Percentiles rank a stretch among this genome's conserved stretches.
phyloP scores from a whole-genome alignment of 495 filamentous ascomycete genomes.

The Xylaria grammica region DNA sequence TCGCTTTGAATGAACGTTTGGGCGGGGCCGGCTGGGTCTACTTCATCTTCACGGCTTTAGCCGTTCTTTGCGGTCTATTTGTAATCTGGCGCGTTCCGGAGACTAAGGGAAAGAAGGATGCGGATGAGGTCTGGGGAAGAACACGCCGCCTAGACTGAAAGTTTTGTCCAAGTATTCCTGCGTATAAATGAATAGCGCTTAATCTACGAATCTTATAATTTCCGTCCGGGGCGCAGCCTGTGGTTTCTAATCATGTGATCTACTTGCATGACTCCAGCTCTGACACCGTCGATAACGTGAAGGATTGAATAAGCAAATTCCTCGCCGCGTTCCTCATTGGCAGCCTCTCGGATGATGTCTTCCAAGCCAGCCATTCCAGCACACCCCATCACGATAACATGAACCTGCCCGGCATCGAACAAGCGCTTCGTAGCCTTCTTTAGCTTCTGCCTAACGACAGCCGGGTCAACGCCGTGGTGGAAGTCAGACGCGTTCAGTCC shows the following conservation, averaged over 20 bases:
- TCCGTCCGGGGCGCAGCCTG: slow-evolving; percentile 36
- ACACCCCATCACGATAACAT: slow-evolving; percentile 77
- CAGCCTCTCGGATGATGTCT: slow-evolving; percentile 73
- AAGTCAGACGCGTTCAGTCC: slow-evolving; percentile 82
- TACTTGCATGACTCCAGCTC: slow-evolving; percentile 73
- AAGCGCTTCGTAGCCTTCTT: slow-evolving; percentile 70
- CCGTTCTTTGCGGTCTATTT: slow-evolving; percentile 67
- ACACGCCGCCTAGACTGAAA: slow-evolving; percentile 56
- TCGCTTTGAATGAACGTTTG: slow-evolving; percentile 59
- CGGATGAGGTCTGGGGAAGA: slow-evolving; percentile 89
- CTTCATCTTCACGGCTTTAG: slow-evolving; percentile 82
- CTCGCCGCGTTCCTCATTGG: slow-evolving; percentile 66
- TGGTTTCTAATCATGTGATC: slow-evolving; percentile 58
- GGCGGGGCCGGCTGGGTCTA: slow-evolving; percentile 82
- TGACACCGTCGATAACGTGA: slow-evolving; percentile 83
- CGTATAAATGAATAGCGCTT: background rate
- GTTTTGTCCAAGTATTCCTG: background rate
- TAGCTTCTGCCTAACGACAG: slow-evolving; percentile 69
- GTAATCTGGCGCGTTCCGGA: slow-evolving; percentile 77
- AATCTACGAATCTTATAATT: slow-evolving; percentile 10
- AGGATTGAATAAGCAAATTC: slow-evolving; percentile 61
- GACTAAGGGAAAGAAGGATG: slow-evolving; percentile 78
- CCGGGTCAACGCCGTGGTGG: slow-evolving; percentile 66
- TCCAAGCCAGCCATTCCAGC: slow-evolving; percentile 94
- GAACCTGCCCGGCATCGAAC: slow-evolving; percentile 60